These are phyloP conservation scores for Chalciporus pseudorubinellus DNA, from an alignment of 768 basidiomycete species.

Conservation along the genomic window DNA sequence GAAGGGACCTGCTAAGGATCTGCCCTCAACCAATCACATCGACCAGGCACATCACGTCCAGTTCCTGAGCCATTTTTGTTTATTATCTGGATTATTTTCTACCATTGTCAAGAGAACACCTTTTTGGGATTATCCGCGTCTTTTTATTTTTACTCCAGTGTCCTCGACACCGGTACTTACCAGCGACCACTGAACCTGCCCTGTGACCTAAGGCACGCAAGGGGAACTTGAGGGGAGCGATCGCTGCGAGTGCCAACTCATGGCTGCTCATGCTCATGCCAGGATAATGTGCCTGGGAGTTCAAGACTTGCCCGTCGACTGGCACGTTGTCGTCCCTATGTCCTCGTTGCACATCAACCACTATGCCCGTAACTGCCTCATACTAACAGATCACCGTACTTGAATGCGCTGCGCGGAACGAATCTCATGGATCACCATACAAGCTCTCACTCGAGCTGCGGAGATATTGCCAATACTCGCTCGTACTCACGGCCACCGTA, in stretches of 20 bases:
- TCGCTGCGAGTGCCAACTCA: not conserved
- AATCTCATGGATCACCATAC: not conserved
- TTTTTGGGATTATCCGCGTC: not conserved
- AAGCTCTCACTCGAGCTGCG: not conserved
- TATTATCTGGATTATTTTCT: slow-evolving; percentile 10
- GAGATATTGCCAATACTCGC: not conserved
- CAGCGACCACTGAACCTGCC: too few species aligned
- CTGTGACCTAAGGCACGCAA: slow-evolving; percentile 11
- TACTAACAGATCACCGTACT: not conserved
- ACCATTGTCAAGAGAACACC: not conserved
- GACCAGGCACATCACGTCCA: slow-evolving; percentile 34
- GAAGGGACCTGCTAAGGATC: slow-evolving; percentile 32
- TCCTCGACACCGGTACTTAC: too few species aligned
- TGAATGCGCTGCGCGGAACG: not conserved
- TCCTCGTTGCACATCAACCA: not conserved
- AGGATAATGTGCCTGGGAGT: too few species aligned
- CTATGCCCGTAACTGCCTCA: not conserved
- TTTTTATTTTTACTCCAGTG: not conserved
- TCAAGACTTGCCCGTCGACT: not conserved
- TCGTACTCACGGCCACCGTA: too few species aligned
- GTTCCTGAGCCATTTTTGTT: slow-evolving; percentile 33
- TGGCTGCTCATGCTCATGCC: not conserved
- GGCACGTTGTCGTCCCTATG: not conserved
- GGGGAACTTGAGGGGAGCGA: not conserved
- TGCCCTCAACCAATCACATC: slow-evolving; percentile 32